These are phyloP conservation scores for Fraxinus cuspidata DNA, from an alignment of 257 asterid genomes.

Conservation along the genomic window DNA sequence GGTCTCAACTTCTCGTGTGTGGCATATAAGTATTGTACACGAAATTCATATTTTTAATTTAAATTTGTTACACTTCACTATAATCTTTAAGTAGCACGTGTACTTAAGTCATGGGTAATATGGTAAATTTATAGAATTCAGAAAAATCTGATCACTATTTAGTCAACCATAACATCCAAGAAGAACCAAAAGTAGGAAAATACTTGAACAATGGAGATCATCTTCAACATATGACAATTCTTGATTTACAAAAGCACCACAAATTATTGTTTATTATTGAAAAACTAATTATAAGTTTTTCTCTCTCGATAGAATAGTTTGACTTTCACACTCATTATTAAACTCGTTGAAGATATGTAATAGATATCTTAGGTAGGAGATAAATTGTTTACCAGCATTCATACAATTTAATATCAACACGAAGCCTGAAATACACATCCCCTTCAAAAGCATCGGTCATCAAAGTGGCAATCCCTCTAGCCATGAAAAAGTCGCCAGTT, in stretches of 20 bases:
- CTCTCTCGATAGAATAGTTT: not conserved
- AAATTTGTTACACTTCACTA: too few relatives aligned
- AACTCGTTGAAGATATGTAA: not conserved
- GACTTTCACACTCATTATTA: not conserved
- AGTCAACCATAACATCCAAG: not conserved
- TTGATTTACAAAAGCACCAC: not conserved
- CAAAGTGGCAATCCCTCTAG: conserved; percentile 74
- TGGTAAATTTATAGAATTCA: too few relatives aligned
- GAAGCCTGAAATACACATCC: conserved; percentile 70
- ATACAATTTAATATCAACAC: conserved; percentile 55
- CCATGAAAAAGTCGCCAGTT: conserved; percentile 89
- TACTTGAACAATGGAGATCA: not conserved
- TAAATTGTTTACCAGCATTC: conserved; percentile 59
- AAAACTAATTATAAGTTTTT: not conserved
- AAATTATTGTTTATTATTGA: not conserved
- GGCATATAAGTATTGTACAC: not conserved
- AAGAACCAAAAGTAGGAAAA: not conserved
- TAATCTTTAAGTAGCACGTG: not conserved
- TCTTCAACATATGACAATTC: not conserved
- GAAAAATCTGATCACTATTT: not conserved
- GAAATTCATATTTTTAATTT: too few relatives aligned
- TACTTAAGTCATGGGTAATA: not conserved
- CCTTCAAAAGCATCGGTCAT: conserved; percentile 70
- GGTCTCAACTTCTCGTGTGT: not conserved
- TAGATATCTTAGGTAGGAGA: not conserved